A percentile compares a stretch with the other conserved stretches of the same genome.
Evolutionary conservation across 768 basidiomycete genomes (phyloP).

Genomic region (Hydnum rufescens): DNA sequence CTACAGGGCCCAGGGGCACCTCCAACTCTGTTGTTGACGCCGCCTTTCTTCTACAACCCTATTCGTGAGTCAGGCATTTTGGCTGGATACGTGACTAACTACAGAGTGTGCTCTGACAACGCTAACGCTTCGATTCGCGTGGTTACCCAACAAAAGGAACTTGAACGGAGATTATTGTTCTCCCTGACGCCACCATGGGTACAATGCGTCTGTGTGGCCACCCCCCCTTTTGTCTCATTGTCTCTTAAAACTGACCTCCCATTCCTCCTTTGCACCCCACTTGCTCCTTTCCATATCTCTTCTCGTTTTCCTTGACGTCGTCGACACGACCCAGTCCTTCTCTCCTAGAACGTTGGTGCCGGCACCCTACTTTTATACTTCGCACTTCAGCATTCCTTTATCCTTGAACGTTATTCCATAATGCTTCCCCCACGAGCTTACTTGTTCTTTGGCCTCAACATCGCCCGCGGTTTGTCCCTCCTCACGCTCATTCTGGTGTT

Average conservation of each 20-base stretch:
- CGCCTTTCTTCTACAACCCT: too few relatives aligned
- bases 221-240: background rate
- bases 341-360: background rate
- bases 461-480: conserved; percentile 58
- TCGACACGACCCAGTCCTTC: background rate
- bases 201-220: background rate
- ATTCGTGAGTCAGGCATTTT: too few relatives aligned
- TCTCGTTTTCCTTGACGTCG: background rate
- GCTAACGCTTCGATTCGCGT: too few relatives aligned
- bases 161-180: too few relatives aligned
- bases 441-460: conserved; percentile 61
- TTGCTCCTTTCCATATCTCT: background rate
- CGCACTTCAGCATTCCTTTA: background rate
- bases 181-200: too few relatives aligned
- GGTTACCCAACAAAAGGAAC: too few relatives aligned
- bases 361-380: background rate
- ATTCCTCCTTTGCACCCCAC: background rate
- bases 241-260: background rate
- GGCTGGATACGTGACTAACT: too few relatives aligned
- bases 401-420: background rate
- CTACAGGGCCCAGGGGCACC: too few relatives aligned
- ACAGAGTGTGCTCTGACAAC: too few relatives aligned
- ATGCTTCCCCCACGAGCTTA: conserved; percentile 7
- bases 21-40: too few relatives aligned
- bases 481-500: conserved; percentile 63